phyloP scores from a whole-genome alignment of 75 land plant species.

The Larix kaempferi region DNA sequence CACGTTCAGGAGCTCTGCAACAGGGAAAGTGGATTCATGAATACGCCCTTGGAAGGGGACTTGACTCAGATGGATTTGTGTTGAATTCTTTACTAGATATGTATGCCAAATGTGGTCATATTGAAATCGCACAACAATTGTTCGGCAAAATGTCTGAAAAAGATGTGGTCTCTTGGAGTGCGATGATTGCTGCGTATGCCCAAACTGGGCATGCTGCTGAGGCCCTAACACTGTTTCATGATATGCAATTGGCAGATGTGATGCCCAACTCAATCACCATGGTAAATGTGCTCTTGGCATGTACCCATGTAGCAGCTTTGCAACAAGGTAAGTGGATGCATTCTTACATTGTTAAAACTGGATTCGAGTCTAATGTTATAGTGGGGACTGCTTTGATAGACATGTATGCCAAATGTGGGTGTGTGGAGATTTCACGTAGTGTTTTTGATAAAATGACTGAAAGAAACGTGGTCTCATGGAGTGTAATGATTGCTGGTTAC shows the following conservation, averaged over 20 bases:
- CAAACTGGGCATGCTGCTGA: slow-evolving; percentile 18
- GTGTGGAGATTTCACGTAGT: slow-evolving; percentile 20
- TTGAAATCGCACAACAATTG: slow-evolving; percentile 26
- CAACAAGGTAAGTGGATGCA: slow-evolving; percentile 31
- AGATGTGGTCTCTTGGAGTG: slow-evolving; percentile 55
- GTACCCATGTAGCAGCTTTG: slow-evolving; percentile 20
- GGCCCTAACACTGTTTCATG: slow-evolving; percentile 34
- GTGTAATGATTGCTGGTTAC: slow-evolving; percentile 37
- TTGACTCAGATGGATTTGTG: not conserved
- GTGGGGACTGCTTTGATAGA: slow-evolving; percentile 49
- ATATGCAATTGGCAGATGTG: slow-evolving; percentile 33
- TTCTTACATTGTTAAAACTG: slow-evolving; percentile 36
- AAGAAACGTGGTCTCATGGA: slow-evolving; percentile 48
- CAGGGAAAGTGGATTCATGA: slow-evolving; percentile 3
- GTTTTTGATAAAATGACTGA: slow-evolving; percentile 25
- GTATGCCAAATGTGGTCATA: slow-evolving; percentile 22
- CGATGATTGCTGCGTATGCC: slow-evolving; percentile 29
- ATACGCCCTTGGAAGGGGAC: not conserved
- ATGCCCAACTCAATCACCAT: slow-evolving; percentile 47
- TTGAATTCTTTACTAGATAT: not conserved
- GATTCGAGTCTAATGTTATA: slow-evolving; percentile 40
- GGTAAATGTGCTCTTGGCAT: slow-evolving; percentile 49
- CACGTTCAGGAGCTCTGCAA: not conserved
- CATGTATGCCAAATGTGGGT: slow-evolving; percentile 49
- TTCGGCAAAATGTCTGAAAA: slow-evolving; percentile 43